Base-by-base conservation (phyloP, 768 basidiomycete species). In the Phaffia tasmanica region DNA sequence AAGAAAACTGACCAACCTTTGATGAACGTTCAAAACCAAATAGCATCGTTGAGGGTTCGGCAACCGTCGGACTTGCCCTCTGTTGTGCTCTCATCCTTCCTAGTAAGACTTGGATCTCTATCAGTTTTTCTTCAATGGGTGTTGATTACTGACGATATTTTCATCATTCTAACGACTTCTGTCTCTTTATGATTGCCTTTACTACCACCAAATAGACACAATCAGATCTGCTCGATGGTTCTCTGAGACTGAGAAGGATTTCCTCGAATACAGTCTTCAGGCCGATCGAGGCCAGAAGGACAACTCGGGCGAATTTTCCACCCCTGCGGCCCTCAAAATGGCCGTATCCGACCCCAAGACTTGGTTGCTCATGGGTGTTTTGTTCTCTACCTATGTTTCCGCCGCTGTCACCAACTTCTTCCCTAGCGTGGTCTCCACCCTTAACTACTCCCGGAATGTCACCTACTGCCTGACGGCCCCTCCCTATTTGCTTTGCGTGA, bases 151-250 rank as follows among this genome's bases (percentile, higher is more conserved):
- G 35, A 42, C 35, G 11, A 11, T 42, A 4, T 42, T 11, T 42
- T 42, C 11, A 11, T 42, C 35, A 5, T 42, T 11, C 11, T 4
- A 42, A 42, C 35, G 11, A 42, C 35, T 42, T 4, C 11, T 42
- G 35, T 42, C 11, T 42, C 35, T 11, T 42, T 42, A 11, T 42
- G 4, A 11, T 42, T 42, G 90, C 18, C 79, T 93, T 48, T 89
- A 93, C 71, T 90, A 92, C 27, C 91, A 81, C 76, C 88, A 89
- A 14, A 81, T 42, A 42, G 35, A 91, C 76, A 89, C 91, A 73
- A 90, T 91, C 1, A 75, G 81, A 56, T 83, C 90, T 51, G 86
- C 90, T 72, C 85, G 87, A 4, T 83, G 85, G 32, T 78, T 94
- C 46, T 72, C 66, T 42, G 67, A 62, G 25, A 61, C 65, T 18